Conservation (phyloP, 2,329 filamentous ascomycete genomes). For the Stemphylium lycopersici region DNA sequence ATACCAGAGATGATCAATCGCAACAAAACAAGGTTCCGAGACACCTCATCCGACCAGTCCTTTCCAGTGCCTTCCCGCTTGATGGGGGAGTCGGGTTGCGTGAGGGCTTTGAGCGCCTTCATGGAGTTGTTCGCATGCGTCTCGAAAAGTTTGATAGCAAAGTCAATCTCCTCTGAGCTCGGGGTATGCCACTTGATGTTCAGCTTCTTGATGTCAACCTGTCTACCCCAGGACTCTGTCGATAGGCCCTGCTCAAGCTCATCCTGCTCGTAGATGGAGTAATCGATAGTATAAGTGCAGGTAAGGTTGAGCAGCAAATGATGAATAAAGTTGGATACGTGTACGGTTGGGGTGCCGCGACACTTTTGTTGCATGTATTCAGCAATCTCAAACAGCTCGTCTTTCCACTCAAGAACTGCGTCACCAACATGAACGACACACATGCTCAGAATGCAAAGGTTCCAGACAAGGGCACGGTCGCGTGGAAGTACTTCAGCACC, state of each 20-base stretch:
- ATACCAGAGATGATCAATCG: conserved; percentile 89
- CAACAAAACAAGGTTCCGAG: conserved; percentile 84
- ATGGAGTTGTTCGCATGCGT: conserved; percentile 80
- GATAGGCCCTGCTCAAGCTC: conserved; percentile 73
- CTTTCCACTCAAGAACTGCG: conserved; percentile 85
- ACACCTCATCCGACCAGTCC: conserved; percentile 98
- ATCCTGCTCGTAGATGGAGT: conserved; percentile 82
- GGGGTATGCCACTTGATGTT: conserved; percentile 93
- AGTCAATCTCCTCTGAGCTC: conserved; percentile 77
- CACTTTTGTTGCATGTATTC: conserved; percentile 97
- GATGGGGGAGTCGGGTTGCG: conserved; percentile 78
- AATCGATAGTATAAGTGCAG: conserved; percentile 90
- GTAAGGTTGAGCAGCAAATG: conserved; percentile 94
- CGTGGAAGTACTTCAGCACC: conserved; percentile 91
- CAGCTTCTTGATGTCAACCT: conserved; percentile 74
- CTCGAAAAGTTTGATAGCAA: conserved; percentile 88
- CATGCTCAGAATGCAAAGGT: conserved; percentile 97
- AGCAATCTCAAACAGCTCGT: conserved; percentile 88
- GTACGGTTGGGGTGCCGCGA: conserved; percentile 89
- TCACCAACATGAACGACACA: conserved; percentile 94
- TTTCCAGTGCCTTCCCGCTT: conserved; percentile 95
- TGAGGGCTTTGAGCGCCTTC: conserved; percentile 76
- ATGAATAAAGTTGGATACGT: conserved; percentile 97
- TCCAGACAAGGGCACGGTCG: conserved; percentile 93
- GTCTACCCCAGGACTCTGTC: conserved; percentile 82